Evolutionary conservation across 164 flowering plant genomes (phyloP).

Genomic region (Protea cynaroides): DNA sequence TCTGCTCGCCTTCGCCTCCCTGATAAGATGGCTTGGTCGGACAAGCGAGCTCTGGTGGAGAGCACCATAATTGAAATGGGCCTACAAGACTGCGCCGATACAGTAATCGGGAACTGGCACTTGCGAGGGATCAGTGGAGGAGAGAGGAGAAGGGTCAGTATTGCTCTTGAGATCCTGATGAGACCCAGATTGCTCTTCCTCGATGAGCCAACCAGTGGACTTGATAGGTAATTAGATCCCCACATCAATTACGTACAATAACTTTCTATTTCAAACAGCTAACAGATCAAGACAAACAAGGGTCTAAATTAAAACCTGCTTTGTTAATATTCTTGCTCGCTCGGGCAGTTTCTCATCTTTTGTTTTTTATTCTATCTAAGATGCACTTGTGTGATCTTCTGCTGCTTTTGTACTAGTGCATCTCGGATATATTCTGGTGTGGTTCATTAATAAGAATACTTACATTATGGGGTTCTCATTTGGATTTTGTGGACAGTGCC

Average conservation of each 20-base stretch:
- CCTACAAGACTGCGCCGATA: slow-evolving; percentile 87
- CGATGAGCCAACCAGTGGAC: slow-evolving; percentile 95
- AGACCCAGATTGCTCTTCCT: slow-evolving; percentile 88
- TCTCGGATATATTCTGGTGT: neutral
- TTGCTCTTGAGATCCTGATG: slow-evolving; percentile 88
- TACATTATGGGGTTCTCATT: neutral
- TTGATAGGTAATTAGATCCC: slow-evolving; percentile 63
- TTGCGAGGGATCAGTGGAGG: slow-evolving; percentile 92
- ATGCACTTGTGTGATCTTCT: neutral
- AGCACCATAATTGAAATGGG: slow-evolving; percentile 90
- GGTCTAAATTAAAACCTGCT: neutral
- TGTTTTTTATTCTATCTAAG: neutral
- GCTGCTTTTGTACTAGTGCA: neutral
- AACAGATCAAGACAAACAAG: neutral
- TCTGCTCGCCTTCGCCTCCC: slow-evolving; percentile 84
- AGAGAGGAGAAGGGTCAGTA: slow-evolving; percentile 88
- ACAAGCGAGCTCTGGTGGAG: slow-evolving; percentile 71
- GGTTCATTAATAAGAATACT: neutral
- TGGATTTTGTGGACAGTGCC: slow-evolving; percentile 46
- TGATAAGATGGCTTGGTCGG: slow-evolving; percentile 66
- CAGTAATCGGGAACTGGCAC: slow-evolving; percentile 92
- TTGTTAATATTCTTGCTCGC: neutral
- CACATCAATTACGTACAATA: neutral
- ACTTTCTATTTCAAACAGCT: neutral
- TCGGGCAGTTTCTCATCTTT: neutral